Percentiles rank a stretch among this genome's conserved stretches.
These are phyloP conservation scores for Rhodotorula mucilaginosa DNA, from an alignment of 1,284 basidiomycete genomes.

Conservation along the genomic window DNA sequence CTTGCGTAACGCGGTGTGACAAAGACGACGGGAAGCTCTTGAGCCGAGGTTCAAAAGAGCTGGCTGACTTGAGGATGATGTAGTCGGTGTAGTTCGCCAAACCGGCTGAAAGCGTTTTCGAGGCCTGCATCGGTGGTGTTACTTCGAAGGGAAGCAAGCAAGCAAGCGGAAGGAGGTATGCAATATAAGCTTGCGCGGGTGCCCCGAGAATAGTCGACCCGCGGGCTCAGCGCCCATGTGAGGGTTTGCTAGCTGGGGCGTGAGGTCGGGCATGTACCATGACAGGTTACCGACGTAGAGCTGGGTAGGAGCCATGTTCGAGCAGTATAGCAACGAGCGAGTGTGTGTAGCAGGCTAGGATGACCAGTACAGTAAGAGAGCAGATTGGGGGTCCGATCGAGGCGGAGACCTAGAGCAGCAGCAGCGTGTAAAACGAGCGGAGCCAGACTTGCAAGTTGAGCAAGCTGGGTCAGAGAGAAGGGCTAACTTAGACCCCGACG, in stretches of 20 bases:
- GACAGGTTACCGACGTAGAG: conserved; percentile 34
- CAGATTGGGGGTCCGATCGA: too few species aligned
- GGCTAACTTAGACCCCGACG: neutral
- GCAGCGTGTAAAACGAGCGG: neutral
- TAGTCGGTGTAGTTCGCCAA: conserved; percentile 41
- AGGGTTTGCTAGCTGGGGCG: too few species aligned
- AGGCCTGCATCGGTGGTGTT: conserved; percentile 38
- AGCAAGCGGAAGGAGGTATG: neutral
- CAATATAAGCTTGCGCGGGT: too few species aligned
- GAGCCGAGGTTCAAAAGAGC: too few species aligned
- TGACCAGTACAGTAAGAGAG: too few species aligned
- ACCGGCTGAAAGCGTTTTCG: conserved; percentile 37
- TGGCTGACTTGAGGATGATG: conserved; percentile 41
- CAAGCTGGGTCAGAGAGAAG: neutral
- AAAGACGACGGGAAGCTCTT: too few species aligned
- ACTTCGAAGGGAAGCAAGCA: neutral
- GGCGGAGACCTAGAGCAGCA: too few species aligned
- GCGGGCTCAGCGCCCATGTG: neutral
- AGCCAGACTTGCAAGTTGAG: neutral
- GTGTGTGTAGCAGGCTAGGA: too few species aligned
- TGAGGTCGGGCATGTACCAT: conserved; percentile 10
- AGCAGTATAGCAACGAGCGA: too few species aligned
- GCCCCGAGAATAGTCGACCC: too few species aligned
- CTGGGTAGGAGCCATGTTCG: neutral
- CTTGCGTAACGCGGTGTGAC: neutral